Base-by-base conservation (phyloP, 1,284 basidiomycete species). In the Grifola frondosa region DNA sequence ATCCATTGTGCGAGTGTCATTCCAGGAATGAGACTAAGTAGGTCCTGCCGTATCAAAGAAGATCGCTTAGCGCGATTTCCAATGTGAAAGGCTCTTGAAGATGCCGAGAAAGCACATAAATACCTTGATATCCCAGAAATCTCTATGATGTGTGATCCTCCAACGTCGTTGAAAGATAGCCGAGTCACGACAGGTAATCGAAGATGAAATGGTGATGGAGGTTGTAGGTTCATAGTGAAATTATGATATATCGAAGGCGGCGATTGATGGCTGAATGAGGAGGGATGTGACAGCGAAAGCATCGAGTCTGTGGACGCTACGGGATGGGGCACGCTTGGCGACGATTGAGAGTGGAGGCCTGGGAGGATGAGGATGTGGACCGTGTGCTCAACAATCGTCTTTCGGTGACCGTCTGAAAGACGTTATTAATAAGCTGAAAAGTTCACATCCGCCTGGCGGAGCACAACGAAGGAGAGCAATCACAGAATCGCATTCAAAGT, bases 151-250 rank as follows among this genome's bases (percentile, higher is more conserved):
- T 1, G 82, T 82, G 40, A 89, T 81, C 41, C 74, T 75, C 81
- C 83, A 57, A 81, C 80, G 53, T 88, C 86, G 60, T 88, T 88
- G 61, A 89, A 87, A 22, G 75, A 74, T 16, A 88, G 73, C 17
- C 80, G 75, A 7, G 85, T 84, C 41, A 84, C 71, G 34, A 88
- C 74, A 33, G 74, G 83, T 10, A 88, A 72, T 52, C 75, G 70
- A 49, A 85, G 70, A 58, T 87, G 84, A n/a, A 88, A 64, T 1
- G 85, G 85, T 10, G 81, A 84, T 3, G 82, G 81, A 13, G 40
- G 74, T 68, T 40, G 81, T 58, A 21, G 72, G 71, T 34, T 84
- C 12, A 82, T 61, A 16, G 71, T 53, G 12, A 58, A 37, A 15
- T 46, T 40, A 20, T 46, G 45, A 34, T 52, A 41, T 10, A n/a